Evolutionary conservation across 176 grass and related monocot genomes (phyloP).

Genomic region (Guadua angustifolia): DNA sequence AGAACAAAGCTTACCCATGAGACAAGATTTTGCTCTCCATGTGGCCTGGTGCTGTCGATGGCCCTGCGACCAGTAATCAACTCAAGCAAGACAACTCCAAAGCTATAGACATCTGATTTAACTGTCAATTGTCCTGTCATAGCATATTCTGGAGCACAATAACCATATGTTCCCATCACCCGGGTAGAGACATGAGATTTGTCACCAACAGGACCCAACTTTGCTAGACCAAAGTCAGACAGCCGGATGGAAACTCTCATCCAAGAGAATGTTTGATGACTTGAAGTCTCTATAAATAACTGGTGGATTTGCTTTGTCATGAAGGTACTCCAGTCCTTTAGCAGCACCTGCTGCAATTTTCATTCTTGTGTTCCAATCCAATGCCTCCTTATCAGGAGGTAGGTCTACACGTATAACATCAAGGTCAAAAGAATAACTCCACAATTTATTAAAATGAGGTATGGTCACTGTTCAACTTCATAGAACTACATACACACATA

Average conservation of each 20-base stretch:
- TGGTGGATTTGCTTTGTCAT: slow-evolving; percentile 86
- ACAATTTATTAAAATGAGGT: not conserved
- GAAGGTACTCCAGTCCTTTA: slow-evolving; percentile 84
- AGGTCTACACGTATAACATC: slow-evolving; percentile 57
- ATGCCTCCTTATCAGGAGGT: slow-evolving; percentile 69
- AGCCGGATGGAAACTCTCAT: slow-evolving; percentile 70
- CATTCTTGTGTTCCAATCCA: slow-evolving; percentile 86
- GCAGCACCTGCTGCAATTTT: slow-evolving; percentile 91
- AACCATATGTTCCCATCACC: slow-evolving; percentile 91
- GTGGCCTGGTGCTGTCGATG: slow-evolving; percentile 70
- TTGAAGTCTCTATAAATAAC: slow-evolving; percentile 93
- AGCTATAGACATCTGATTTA: slow-evolving; percentile 86
- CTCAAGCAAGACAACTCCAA: slow-evolving; percentile 83
- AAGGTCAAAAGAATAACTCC: slow-evolving; percentile 17
- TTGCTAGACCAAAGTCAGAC: slow-evolving; percentile 87
- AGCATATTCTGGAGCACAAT: slow-evolving; percentile 85
- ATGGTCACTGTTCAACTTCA: not conserved
- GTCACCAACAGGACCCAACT: slow-evolving; percentile 82
- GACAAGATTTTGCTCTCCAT: slow-evolving; percentile 86
- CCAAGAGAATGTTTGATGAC: slow-evolving; percentile 83
- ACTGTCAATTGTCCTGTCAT: slow-evolving; percentile 86
- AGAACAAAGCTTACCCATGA: slow-evolving; percentile 69
- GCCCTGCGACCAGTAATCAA: slow-evolving; percentile 85
- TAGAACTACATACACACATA: slow-evolving; percentile 14
- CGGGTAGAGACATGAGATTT: slow-evolving; percentile 88